These are phyloP conservation scores for Lanmaoa rubissima DNA, from an alignment of 768 basidiomycete genomes.

Conservation along the genomic window DNA sequence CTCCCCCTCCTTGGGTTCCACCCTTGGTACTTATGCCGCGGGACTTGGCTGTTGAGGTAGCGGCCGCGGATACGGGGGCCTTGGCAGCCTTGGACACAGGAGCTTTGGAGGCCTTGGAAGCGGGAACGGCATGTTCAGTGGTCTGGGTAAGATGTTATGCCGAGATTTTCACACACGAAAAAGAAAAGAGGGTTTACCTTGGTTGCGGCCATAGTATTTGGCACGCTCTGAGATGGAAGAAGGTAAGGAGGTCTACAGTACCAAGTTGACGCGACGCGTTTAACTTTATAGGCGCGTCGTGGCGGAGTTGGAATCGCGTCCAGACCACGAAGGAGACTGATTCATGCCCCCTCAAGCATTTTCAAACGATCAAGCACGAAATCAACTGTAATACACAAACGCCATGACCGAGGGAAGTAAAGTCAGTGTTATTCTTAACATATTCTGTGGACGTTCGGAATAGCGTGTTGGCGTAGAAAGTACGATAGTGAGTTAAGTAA, in stretches of 20 bases:
- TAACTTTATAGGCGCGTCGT: constrained; percentile 13
- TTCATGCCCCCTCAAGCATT: too few species aligned
- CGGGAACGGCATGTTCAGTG: constrained; percentile 20
- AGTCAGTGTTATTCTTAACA: too few species aligned
- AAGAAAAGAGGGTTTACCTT: neutral
- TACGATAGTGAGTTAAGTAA: too few species aligned
- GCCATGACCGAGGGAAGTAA: too few species aligned
- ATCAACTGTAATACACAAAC: too few species aligned
- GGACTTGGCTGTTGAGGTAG: constrained; percentile 25
- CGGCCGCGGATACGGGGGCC: constrained; percentile 46
- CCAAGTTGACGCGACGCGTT: constrained; percentile 8
- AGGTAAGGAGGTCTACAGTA: neutral
- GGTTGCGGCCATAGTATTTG: neutral
- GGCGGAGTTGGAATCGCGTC: constrained; percentile 11
- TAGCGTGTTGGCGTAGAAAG: too few species aligned
- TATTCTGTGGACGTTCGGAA: too few species aligned
- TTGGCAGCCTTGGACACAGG: constrained; percentile 49
- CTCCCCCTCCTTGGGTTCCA: constrained; percentile 27
- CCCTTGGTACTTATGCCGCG: constrained; percentile 30
- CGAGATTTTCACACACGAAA: too few species aligned
- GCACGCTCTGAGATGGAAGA: neutral
- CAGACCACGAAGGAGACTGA: too few species aligned
- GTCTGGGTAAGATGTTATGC: neutral
- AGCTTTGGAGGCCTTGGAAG: constrained; percentile 31
- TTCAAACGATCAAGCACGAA: too few species aligned